These are phyloP conservation scores for Gossypium arboreum DNA, from an alignment of 345 rosid genomes.

Conservation along the genomic window DNA sequence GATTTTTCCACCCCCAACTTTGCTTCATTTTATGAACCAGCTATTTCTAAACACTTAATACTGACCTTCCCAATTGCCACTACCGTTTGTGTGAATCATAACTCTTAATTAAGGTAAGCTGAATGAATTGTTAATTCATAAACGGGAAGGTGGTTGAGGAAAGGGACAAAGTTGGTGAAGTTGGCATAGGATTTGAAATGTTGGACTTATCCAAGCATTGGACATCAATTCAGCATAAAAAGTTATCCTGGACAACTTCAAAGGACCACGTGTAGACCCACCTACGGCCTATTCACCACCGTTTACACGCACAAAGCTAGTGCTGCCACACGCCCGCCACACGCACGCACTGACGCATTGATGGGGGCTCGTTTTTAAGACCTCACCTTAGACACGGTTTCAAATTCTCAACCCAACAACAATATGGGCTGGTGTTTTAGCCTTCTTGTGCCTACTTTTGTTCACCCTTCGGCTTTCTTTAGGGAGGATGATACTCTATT, in stretches of 20 bases:
- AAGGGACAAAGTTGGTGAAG: slow-evolving; percentile 11
- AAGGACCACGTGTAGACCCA: neutral
- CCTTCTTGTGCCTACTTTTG: too few relatives aligned
- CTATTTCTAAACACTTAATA: neutral
- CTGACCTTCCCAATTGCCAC: neutral
- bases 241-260: neutral
- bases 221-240: neutral
- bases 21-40: too few relatives aligned
- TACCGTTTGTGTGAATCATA: too few relatives aligned
- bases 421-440: neutral
- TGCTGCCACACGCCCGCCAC: neutral
- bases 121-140: neutral
- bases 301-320: slow-evolving; percentile 8
- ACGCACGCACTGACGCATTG: neutral
- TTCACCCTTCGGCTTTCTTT: too few relatives aligned
- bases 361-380: too few relatives aligned
- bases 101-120: neutral
- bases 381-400: neutral
- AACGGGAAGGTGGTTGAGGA: neutral
- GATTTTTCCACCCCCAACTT: too few relatives aligned
- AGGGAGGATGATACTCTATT: too few relatives aligned
- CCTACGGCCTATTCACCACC: neutral
- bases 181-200: neutral
- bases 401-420: neutral
- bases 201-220: neutral